Percentiles rank a stretch among this genome's conserved stretches.
These are phyloP conservation scores for Choiromyces venosus DNA, from an alignment of 495 filamentous ascomycete genomes.

Conservation along the genomic window DNA sequence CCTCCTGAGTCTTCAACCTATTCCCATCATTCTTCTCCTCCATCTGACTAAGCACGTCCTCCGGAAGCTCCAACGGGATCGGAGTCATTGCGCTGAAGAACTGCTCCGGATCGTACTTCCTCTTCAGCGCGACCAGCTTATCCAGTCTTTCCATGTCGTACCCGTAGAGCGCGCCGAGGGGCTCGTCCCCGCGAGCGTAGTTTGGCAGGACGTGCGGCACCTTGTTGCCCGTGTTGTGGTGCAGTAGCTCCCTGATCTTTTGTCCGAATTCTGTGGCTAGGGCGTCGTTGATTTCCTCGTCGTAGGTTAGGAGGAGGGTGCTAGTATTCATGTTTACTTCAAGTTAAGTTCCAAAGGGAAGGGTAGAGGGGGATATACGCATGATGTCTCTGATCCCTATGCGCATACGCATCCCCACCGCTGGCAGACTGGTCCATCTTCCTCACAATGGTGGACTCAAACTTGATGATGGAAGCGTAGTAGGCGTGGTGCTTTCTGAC, in stretches of 20 bases:
- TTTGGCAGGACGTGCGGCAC: conserved; percentile 38
- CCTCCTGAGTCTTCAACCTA: neutral
- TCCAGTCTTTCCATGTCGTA: conserved; percentile 49
- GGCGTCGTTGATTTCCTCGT: neutral
- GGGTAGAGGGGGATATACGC: neutral
- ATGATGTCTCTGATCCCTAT: conserved; percentile 5
- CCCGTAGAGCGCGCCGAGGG: conserved; percentile 46
- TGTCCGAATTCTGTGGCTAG: conserved; percentile 4
- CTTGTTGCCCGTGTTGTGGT: conserved; percentile 4
- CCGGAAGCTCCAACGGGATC: conserved; percentile 9
- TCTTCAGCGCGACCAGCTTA: conserved; percentile 45
- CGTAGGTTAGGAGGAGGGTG: conserved; percentile 11
- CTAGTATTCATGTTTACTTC: conserved; percentile 1
- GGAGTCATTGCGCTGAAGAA: conserved; percentile 48
- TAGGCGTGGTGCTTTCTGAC: neutral
- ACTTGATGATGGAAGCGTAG: neutral
- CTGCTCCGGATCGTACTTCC: conserved; percentile 45
- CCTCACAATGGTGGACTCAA: conserved; percentile 10
- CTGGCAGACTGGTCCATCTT: neutral
- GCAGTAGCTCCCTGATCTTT: conserved; percentile 1
- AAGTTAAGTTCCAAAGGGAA: neutral
- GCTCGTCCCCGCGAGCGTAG: conserved; percentile 49
- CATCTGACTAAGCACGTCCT: neutral
- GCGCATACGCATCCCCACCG: conserved; percentile 9
- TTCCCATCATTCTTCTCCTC: neutral